A percentile compares a stretch with the other conserved stretches of the same genome.
Conservation (phyloP, 2,329 filamentous ascomycete genomes). For the Septoria linicola region DNA sequence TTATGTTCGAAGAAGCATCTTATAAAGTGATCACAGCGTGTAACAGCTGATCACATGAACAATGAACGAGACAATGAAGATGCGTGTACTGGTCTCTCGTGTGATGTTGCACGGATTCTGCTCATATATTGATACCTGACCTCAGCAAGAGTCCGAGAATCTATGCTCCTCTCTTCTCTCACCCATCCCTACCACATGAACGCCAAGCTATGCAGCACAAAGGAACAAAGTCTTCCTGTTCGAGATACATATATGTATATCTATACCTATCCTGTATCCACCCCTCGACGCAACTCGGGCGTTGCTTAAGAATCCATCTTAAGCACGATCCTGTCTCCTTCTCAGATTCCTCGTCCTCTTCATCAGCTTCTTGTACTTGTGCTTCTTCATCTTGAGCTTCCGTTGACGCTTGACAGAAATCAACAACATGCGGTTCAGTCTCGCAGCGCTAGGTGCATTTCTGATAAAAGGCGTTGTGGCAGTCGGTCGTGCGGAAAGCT, state of each 20-base stretch:
- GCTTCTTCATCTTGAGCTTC: conserved; percentile 99
- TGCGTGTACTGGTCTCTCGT: no score
- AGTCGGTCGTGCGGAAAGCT: conserved; percentile 18
- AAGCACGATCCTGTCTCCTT: conserved; percentile 65
- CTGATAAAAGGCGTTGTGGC: conserved; percentile 11
- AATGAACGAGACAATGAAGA: no score
- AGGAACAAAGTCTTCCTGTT: background rate
- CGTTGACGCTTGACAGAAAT: conserved; percentile 91
- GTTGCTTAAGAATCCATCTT: conserved; percentile 4
- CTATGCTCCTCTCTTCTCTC: no score
- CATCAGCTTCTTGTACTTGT: conserved; percentile 99
- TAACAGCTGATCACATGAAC: no score
- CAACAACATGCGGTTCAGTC: conserved; percentile 61
- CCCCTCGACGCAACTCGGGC: no score
- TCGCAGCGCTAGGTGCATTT: conserved; percentile 24
- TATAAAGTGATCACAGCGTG: no score
- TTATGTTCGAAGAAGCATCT: no score
- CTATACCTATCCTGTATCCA: no score
- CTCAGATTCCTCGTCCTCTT: conserved; percentile 84
- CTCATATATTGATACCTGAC: no score
- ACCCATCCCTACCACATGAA: background rate
- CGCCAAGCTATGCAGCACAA: conserved; percentile 3
- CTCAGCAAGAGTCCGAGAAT: no score
- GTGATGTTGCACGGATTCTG: no score
- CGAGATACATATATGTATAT: no score